A percentile compares a stretch with the other conserved stretches of the same genome.
Conservation (phyloP, 1,284 basidiomycete species). For the Heterobasidion annosum region DNA sequence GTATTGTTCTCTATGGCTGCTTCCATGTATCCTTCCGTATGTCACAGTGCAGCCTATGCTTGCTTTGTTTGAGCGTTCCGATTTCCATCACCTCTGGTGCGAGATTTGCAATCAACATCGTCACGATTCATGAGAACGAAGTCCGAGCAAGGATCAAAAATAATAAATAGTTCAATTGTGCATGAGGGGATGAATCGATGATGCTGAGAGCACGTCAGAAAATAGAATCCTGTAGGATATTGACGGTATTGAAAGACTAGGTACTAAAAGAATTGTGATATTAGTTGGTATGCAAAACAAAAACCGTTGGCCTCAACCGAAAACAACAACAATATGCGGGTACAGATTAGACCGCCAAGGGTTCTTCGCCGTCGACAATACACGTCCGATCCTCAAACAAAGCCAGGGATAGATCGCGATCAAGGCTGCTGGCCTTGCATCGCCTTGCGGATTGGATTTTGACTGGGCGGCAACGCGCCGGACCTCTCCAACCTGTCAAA, state of each 20-base stretch:
- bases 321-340: too few relatives aligned
- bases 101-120: neutral
- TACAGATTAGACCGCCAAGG: too few relatives aligned
- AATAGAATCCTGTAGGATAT: too few relatives aligned
- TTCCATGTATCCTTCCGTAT: neutral
- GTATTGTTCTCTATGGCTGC: neutral
- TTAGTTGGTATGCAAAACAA: too few relatives aligned
- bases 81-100: neutral
- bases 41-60: neutral
- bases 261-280: too few relatives aligned
- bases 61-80: neutral
- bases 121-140: too few relatives aligned
- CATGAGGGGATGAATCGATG: too few relatives aligned
- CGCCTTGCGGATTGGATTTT: slow-evolving; percentile 69
- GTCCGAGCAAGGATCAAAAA: too few relatives aligned
- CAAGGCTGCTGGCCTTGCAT: slow-evolving; percentile 27
- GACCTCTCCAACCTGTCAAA: slow-evolving; percentile 81
- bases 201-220: too few relatives aligned
- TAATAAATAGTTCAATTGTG: too few relatives aligned
- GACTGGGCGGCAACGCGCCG: slow-evolving; percentile 50
- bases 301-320: too few relatives aligned
- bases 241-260: too few relatives aligned
- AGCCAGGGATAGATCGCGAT: neutral
- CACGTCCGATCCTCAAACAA: neutral
- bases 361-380: neutral